Conservation (phyloP, 1,284 basidiomycete species). For the Pascua guehoae region DNA sequence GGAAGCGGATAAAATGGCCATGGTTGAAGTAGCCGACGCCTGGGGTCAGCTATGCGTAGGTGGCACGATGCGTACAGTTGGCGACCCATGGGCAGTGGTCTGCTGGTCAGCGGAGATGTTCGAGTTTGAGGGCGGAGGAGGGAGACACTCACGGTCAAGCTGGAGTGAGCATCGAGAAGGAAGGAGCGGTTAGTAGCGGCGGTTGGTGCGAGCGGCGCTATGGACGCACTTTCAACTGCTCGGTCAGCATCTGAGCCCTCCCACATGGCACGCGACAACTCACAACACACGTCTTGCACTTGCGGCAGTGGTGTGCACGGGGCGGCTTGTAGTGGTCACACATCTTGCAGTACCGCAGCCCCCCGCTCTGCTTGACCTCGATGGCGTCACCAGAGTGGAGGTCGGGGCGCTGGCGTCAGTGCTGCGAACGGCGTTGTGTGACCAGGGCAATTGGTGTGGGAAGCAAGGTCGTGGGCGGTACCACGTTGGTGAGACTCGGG, state of each 20-base stretch:
- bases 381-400: slow-evolving; percentile 63
- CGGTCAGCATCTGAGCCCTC: background rate
- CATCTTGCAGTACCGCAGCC: slow-evolving; percentile 75
- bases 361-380: slow-evolving; percentile 80
- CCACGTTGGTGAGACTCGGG: background rate
- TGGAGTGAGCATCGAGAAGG: slow-evolving; percentile 8
- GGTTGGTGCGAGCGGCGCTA: no score
- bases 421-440: background rate
- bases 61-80: slow-evolving; percentile 12
- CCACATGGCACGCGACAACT: background rate
- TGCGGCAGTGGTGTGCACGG: slow-evolving; percentile 77
- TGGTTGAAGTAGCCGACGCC: slow-evolving; percentile 85
- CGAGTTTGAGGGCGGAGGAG: background rate
- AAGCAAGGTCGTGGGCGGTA: background rate
- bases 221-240: slow-evolving; percentile 55
- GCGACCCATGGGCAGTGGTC: slow-evolving; percentile 5
- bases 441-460: no score
- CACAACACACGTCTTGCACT: slow-evolving; percentile 66
- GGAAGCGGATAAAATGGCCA: slow-evolving; percentile 85
- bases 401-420: slow-evolving; percentile 63
- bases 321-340: slow-evolving; percentile 57
- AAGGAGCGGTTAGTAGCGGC: no score
- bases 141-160: slow-evolving; percentile 31
- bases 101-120: background rate
- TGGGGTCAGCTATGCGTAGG: slow-evolving; percentile 50